phyloP scores from a whole-genome alignment of 2,329 filamentous ascomycete genomes.

The Colletotrichum cordylinicola region DNA sequence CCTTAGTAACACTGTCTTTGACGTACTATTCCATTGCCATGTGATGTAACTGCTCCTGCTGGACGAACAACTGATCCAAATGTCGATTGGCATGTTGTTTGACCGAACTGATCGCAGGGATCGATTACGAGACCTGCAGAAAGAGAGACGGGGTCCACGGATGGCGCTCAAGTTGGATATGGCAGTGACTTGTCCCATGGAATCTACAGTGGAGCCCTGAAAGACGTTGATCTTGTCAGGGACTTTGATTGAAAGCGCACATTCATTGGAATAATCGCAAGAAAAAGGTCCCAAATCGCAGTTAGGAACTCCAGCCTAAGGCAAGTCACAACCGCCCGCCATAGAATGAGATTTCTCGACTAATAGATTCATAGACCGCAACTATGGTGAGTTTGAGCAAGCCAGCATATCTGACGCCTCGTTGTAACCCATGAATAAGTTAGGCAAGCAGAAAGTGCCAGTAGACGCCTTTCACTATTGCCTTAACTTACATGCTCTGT shows the following conservation, averaged over 20 bases:
- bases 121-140: not conserved
- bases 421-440: not conserved
- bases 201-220: not conserved
- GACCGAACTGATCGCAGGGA: not conserved
- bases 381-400: not conserved
- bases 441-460: not conserved
- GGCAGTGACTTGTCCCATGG: not conserved
- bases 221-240: not conserved
- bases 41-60: not conserved
- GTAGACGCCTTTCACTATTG: not conserved
- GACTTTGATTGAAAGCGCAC: not conserved
- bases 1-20: not conserved
- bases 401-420: not conserved
- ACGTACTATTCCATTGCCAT: not conserved
- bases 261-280: not conserved
- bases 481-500: not conserved
- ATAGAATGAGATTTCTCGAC: not conserved
- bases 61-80: not conserved
- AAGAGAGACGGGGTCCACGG: not conserved
- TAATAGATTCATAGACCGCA: not conserved
- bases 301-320: not conserved
- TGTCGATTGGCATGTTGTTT: not conserved
- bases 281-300: not conserved
- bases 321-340: not conserved
- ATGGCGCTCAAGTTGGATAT: not conserved